phyloP scores from a whole-genome alignment of 2,329 filamentous ascomycete genomes.

The Bipolaris victoriae region DNA sequence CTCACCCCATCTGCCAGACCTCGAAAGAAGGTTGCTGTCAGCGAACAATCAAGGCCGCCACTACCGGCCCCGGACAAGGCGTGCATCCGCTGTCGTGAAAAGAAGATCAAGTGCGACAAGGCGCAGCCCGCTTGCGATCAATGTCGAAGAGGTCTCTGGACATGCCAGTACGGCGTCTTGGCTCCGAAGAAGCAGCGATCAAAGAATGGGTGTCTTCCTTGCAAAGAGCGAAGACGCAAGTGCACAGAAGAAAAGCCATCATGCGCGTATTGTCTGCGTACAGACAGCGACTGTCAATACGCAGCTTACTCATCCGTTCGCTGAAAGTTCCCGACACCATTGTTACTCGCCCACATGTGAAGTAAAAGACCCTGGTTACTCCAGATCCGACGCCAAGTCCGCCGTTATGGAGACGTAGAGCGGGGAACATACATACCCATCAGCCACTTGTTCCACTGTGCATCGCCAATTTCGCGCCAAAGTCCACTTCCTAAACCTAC shows the following conservation, averaged over 20 bases:
- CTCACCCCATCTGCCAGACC: constrained; percentile 22
- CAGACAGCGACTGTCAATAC: constrained; percentile 39
- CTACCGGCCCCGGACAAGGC: constrained; percentile 25
- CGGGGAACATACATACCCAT: background rate
- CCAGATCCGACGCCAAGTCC: background rate
- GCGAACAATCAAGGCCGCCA: constrained; percentile 10
- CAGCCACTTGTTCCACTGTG: background rate
- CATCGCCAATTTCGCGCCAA: background rate
- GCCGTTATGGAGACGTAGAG: background rate
- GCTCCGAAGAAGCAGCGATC: constrained; percentile 35
- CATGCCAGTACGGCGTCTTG: constrained; percentile 35
- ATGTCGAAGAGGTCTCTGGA: constrained; percentile 37
- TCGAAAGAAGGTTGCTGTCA: constrained; percentile 16
- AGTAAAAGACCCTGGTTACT: background rate
- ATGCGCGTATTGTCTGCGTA: constrained; percentile 38
- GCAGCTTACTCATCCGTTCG: constrained; percentile 24
- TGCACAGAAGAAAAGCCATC: constrained; percentile 42
- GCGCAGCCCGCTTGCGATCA: constrained; percentile 40
- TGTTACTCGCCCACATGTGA: background rate
- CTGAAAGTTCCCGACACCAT: background rate
- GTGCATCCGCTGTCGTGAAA: constrained; percentile 33
- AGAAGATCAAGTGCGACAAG: constrained; percentile 42
- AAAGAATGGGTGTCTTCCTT: constrained; percentile 41
- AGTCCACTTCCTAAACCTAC: background rate
- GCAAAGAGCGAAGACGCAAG: constrained; percentile 36